Conservation (phyloP, 2,329 filamentous ascomycete species). For the Aotearoamyces nothofagi region DNA sequence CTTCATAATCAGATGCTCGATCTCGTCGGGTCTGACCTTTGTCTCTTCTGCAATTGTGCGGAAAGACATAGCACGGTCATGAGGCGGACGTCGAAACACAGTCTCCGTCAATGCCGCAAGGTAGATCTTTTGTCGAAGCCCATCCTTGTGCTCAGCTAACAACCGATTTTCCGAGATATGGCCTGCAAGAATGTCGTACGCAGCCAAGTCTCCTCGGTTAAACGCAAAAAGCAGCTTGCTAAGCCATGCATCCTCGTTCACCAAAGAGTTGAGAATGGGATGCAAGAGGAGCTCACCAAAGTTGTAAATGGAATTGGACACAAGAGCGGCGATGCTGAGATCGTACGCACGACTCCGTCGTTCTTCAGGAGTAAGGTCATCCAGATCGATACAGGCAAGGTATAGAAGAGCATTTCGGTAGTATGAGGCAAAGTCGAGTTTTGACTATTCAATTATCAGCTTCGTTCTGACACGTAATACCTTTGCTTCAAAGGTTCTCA, state of each 20-base stretch:
- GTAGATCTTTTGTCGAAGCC: constrained; percentile 95
- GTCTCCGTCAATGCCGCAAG: constrained; percentile 91
- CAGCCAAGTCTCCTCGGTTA: constrained; percentile 82
- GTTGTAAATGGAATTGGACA: constrained; percentile 96
- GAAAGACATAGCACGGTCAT: constrained; percentile 92
- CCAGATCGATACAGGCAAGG: constrained; percentile 84
- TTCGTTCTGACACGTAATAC: too few species aligned
- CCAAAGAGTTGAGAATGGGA: constrained; percentile 80
- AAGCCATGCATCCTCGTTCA: constrained; percentile 70
- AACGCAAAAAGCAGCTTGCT: constrained; percentile 94
- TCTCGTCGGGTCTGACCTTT: constrained; percentile 79
- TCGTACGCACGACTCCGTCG: constrained; percentile 78
- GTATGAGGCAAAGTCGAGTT: constrained; percentile 88
- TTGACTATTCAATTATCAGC: constrained; percentile 40
- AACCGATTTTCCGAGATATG: constrained; percentile 71
- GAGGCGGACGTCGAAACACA: constrained; percentile 88
- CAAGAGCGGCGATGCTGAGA: constrained; percentile 78
- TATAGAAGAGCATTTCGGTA: constrained; percentile 97
- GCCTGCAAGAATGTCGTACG: constrained; percentile 69
- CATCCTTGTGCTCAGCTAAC: constrained; percentile 63
- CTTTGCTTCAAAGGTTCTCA: not conserved
- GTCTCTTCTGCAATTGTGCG: constrained; percentile 79
- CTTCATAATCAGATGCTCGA: constrained; percentile 98
- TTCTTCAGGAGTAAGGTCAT: constrained; percentile 57
- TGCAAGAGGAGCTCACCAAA: constrained; percentile 98